Conservation (phyloP, 352 stramenopile genomes). For the Phytophthora macrochlamydospora region DNA sequence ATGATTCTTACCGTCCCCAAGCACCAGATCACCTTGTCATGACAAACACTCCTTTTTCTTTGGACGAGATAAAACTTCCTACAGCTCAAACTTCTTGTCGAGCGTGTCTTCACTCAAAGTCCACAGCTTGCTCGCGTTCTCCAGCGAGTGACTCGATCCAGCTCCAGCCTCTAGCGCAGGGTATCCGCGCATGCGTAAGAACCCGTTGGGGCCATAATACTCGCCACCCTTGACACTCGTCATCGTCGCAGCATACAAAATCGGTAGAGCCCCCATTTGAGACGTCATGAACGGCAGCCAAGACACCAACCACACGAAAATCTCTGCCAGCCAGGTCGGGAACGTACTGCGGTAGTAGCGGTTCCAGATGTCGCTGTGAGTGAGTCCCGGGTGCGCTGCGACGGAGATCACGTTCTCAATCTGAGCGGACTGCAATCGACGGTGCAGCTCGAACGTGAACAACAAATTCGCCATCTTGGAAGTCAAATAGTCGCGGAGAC, state of each 20-base stretch:
- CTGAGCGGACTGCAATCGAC: constrained; percentile 35
- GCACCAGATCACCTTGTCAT: too few species aligned
- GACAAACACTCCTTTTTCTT: too few species aligned
- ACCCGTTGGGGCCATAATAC: constrained; percentile 58
- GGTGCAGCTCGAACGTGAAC: constrained; percentile 69
- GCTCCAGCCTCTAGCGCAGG: constrained; percentile 45
- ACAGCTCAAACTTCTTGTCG: constrained; percentile 38
- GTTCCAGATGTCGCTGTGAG: constrained; percentile 58
- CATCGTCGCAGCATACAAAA: constrained; percentile 56
- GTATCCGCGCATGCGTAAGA: constrained; percentile 47
- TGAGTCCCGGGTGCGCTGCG: constrained; percentile 54
- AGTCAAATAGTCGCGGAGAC: constrained; percentile 50
- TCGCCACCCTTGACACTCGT: constrained; percentile 48
- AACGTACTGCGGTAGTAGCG: constrained; percentile 47
- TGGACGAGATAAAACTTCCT: neutral
- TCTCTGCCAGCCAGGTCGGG: constrained; percentile 35
- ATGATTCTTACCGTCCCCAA: neutral
- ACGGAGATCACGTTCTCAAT: constrained; percentile 54
- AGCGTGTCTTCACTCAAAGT: constrained; percentile 51
- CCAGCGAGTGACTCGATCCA: constrained; percentile 38
- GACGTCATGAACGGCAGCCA: constrained; percentile 50
- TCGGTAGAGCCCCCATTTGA: constrained; percentile 51
- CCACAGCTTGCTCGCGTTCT: constrained; percentile 50
- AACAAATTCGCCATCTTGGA: constrained; percentile 69
- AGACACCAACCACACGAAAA: constrained; percentile 44